Evolutionary conservation across 2,329 filamentous ascomycete species (phyloP).

Genomic region (Cadophora sp.): DNA sequence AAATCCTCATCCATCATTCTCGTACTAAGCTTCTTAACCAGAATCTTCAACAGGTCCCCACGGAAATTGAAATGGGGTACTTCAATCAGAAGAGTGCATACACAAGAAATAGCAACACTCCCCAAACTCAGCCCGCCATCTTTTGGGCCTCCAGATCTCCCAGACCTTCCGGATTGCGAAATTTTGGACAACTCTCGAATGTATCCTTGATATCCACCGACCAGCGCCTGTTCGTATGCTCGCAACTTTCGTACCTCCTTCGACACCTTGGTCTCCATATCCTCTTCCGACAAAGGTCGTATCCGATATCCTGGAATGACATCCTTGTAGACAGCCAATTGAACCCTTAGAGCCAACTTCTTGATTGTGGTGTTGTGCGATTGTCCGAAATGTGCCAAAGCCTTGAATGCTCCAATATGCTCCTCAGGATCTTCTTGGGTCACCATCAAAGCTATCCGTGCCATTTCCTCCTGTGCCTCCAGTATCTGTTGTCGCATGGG

Average conservation of each 20-base stretch:
- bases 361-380: slow-evolving; percentile 76
- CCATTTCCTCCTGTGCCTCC: slow-evolving; percentile 90
- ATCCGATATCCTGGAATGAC: slow-evolving; percentile 97
- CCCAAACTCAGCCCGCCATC: slow-evolving; percentile 60
- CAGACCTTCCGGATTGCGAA: slow-evolving; percentile 62
- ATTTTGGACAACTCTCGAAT: slow-evolving; percentile 76
- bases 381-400: slow-evolving; percentile 75
- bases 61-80: slow-evolving; percentile 99
- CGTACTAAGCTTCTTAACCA: slow-evolving; percentile 82
- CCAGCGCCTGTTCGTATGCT: slow-evolving; percentile 85
- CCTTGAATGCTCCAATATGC: slow-evolving; percentile 79
- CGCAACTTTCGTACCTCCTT: slow-evolving; percentile 88
- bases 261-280: slow-evolving; percentile 79
- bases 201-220: slow-evolving; percentile 85
- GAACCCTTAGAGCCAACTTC: slow-evolving; percentile 85
- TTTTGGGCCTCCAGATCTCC: slow-evolving; percentile 47
- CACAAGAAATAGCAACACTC: slow-evolving; percentile 82
- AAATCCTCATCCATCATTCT: slow-evolving; percentile 77
- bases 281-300: slow-evolving; percentile 78
- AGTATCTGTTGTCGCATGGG: slow-evolving; percentile 81
- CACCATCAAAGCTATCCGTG: slow-evolving; percentile 78
- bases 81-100: slow-evolving; percentile 78
- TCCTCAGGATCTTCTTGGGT: slow-evolving; percentile 91
- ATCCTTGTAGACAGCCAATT: slow-evolving; percentile 92
- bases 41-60: slow-evolving; percentile 82